Base-by-base conservation (phyloP, 176 grass and related monocot genomes). In the Elymus sibiricus region DNA sequence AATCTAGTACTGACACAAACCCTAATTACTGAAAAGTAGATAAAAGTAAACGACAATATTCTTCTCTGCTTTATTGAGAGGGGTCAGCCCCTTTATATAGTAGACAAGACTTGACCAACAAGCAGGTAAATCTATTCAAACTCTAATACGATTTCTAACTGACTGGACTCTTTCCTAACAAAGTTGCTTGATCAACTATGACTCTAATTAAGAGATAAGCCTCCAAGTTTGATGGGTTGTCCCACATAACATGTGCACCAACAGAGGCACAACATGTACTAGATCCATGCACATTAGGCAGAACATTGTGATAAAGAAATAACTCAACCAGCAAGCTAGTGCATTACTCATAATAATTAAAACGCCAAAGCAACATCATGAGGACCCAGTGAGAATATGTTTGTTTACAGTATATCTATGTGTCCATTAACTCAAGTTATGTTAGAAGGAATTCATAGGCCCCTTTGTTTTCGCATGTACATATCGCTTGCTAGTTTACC, bases 261-360 rank as follows among this genome's bases (percentile, higher is more conserved):
- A 70, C 6, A 87, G 46, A 64, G 3, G 19, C 38, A 83, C 16
- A 82, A 64, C 38, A 86, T 32, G 39, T 31, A 22, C 39, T 38
- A 77, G 24, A 38, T 53, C 5, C 69, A 72, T 28, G 28, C 26
- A 59, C 26, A 59, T 85, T 65, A 69, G 21, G 7, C 7, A 61
- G 81, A 81, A 4, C 17, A 51, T 51, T 2, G 0, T 31, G 74
- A 34, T n/a, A 40, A 40, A 6, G 69, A 46, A 82, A 82, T 25
- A 86, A 62, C 39, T 77, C 44, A 79, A 64, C 64, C 17, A 8
- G 78, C 73, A 86, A 90, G 64, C 58, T 28, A 78, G 72, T 81
- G 22, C n/a, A 75, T 59, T 79, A 58, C 24, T 25, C 25, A 46
- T 14, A 80, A 70, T 76, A 46, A 89, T 38, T 85, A 60, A 70